Base-by-base conservation (phyloP, 2,329 filamentous ascomycete species). In the Fusarium buharicum region DNA sequence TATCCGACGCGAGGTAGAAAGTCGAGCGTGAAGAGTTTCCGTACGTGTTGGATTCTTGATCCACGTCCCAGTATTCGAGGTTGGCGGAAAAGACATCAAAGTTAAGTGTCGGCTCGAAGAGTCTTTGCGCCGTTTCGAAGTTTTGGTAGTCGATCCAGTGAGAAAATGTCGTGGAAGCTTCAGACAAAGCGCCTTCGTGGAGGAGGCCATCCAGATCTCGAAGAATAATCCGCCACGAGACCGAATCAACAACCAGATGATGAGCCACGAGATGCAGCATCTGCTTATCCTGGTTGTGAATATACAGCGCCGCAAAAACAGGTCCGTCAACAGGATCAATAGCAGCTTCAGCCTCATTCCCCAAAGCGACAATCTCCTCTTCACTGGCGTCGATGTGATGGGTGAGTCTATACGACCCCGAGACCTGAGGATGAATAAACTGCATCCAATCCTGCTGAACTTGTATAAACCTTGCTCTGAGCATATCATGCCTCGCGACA, bases 261-360 rank as follows among this genome's bases (percentile, higher is more conserved):
- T 85, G 83, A 0, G 82, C 81, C 1, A 77, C 75, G 10, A 85
- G 69, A 58, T 81, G 84, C 3, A 85, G 64, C 50, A 81, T 71
- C 47, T 84, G 81, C 54, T 76, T 73, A 4, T 77, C 78, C 40
- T 82, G 77, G 40, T 78, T 81, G 12, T 77, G 76, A 20, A 85
- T 75, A 51, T 82, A 79, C 50, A 82, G 76, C 6, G 78, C 81
- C 0, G 79, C 77, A 56, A 85, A 84, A 0, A 84, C 75, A 0
- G 83, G 83, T 0, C 83, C 83, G 0, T 75, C 71, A 49, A 81
- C 76, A n/a, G 84, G 76, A 59, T 84, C 73, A 50, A 85, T 81
- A 4, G 71, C 70, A 13, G 71, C 66, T 53, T 84, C 81, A 0
- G 80, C 76, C 28, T 73, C 66, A 10, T 76, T 75, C 11, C 82